These are phyloP conservation scores for Arbutus unedo DNA, from an alignment of 148 eudicot genomes.

Conservation along the genomic window DNA sequence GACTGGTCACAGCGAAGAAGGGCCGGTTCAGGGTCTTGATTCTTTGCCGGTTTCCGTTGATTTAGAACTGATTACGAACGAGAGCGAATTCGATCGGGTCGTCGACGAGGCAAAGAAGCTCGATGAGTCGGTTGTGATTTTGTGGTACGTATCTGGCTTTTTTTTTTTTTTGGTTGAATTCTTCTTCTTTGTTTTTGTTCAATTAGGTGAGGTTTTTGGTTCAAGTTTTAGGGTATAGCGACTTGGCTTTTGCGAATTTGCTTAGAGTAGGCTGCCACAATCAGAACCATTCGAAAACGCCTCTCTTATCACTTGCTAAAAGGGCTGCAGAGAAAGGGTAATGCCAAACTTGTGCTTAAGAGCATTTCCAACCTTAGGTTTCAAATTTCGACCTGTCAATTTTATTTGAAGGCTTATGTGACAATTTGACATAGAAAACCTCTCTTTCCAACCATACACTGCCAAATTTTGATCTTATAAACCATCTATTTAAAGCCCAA, in stretches of 20 bases:
- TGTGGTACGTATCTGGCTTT: constrained; percentile 33
- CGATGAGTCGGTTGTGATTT: constrained; percentile 33
- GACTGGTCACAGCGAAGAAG: constrained; percentile 21
- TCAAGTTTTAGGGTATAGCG: not conserved
- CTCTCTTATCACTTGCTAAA: too few species aligned
- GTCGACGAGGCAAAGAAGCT: constrained; percentile 45
- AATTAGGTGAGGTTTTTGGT: not conserved
- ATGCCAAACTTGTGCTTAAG: too few species aligned
- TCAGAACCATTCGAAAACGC: not conserved
- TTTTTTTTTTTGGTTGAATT: not conserved
- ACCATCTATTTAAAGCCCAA: too few species aligned
- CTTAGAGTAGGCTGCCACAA: not conserved
- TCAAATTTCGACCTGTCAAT: too few species aligned
- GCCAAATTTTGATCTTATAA: too few species aligned
- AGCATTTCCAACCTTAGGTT: too few species aligned
- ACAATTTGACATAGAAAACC: too few species aligned
- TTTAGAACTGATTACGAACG: constrained; percentile 35
- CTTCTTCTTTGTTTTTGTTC: not conserved
- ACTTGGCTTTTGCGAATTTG: not conserved
- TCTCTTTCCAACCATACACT: too few species aligned
- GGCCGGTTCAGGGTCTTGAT: constrained; percentile 21
- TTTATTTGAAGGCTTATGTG: too few species aligned
- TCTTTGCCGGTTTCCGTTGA: constrained; percentile 35
- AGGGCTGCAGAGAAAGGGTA: too few species aligned
- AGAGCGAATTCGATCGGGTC: constrained; percentile 47